Base-by-base conservation (phyloP, 495 filamentous ascomycete genomes). In the Podospora bellae-mahoneyi region DNA sequence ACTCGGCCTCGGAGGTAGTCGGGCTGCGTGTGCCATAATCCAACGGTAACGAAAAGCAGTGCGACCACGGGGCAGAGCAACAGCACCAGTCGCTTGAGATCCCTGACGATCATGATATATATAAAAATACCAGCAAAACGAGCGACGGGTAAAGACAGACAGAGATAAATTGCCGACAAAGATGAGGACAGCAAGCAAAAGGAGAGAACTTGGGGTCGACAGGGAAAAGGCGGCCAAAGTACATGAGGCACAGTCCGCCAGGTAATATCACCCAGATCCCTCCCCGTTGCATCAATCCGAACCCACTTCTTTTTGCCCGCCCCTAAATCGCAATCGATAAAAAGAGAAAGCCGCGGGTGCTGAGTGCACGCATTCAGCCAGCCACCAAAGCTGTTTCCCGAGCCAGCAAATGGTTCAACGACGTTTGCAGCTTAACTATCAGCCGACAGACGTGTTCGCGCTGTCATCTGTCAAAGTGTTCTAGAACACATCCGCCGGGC, bases 1-100 rank as follows among this genome's bases (percentile, higher is more conserved):
- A 71, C 39, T 6, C 67, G 66, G 9, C 53, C 66, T 65, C 30
- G 60, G 19, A 72, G 53, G 5, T 48, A 60, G 1, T 64, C 60
- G 5, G 60, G 28, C 4, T 64, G 28, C 0, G 65, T 19, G 16
- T 61, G 72, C 68, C 75, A 77, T n/a, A 77, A 32, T 26, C 55
- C 66, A 39, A 67, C 34, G 39, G 66, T 75, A 54, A 78, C 62
- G 16, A 77, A 30, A 18, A 79, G 57, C 10, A 78, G 16, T 15
- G 69, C 27, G 7, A 72, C 28, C 10, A 76, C 23, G 19, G 76
- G 74, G 32, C 64, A 68, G 2, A 76, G 34, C 26, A 79, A 5
- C 30, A 81, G 73, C 30, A 64, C 32, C 27, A 73, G 44, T 13
- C 79, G 77, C 67, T 71, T 77, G 5, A 77, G 57, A 64, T 77